phyloP scores from a whole-genome alignment of 2,329 filamentous ascomycete genomes.

The Pseudogymnoascus destructans region DNA sequence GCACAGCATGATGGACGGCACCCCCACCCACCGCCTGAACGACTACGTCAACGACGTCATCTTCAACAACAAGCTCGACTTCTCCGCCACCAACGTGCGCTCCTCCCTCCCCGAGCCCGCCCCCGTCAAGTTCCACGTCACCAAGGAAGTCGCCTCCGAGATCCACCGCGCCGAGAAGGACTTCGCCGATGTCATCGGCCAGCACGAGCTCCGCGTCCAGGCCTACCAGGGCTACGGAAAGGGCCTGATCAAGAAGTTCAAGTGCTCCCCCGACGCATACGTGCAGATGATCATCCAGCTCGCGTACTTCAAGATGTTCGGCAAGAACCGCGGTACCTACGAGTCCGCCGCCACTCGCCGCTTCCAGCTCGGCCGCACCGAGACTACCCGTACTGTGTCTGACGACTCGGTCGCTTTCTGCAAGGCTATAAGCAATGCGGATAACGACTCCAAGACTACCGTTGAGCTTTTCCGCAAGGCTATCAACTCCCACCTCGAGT shows the following conservation, averaged over 20 bases:
- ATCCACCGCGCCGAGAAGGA: constrained; percentile 67
- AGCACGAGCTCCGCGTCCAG: constrained; percentile 86
- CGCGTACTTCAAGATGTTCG: constrained; percentile 98
- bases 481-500: constrained; percentile 70
- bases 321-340: constrained; percentile 93
- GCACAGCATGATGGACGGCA: constrained; percentile 99
- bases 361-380: constrained; percentile 92
- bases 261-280: constrained; percentile 92
- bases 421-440: constrained; percentile 64
- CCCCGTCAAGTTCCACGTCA: constrained; percentile 66
- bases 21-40: constrained; percentile 90
- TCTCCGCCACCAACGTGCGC: constrained; percentile 64
- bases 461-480: constrained; percentile 71
- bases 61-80: constrained; percentile 87
- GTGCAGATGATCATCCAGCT: constrained; percentile 98
- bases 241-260: constrained; percentile 98
- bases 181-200: constrained; percentile 67
- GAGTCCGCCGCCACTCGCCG: constrained; percentile 89
- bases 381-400: constrained; percentile 85
- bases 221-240: constrained; percentile 97
- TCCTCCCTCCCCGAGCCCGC: constrained; percentile 73
- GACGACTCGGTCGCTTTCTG: constrained; percentile 89
- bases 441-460: constrained; percentile 48
- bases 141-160: constrained; percentile 58
- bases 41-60: constrained; percentile 88